Evolutionary conservation across 2,329 filamentous ascomycete genomes (phyloP), one percentile per base, ranked within the genome.

Genomic region (Fusarium decemcellulare): DNA sequence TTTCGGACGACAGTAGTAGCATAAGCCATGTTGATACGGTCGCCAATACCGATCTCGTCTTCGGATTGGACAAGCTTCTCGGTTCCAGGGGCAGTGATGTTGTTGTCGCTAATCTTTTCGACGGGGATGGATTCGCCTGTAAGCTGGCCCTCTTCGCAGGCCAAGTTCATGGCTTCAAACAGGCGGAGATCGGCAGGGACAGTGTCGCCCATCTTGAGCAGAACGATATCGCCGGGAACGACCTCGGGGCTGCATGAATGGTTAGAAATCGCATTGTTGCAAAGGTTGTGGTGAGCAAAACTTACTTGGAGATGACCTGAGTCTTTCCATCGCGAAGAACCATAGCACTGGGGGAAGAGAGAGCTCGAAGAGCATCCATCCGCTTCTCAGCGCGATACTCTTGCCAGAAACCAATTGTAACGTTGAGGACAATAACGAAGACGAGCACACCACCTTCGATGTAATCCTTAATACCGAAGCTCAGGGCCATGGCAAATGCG

Each of bases 101-200:
- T 79, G 72, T 84, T 84, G 18, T 87, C 84, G 23, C 86, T 82
- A 44, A 87, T 84, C 81, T 94, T 92, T 76, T 90, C 88, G 29
- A 92, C 90, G 8, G 92, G 90, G 15, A 92, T 83, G 5, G 92
- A 92, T 79, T 95, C 92, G 74, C 92, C 92, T 8, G 92, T 94
- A 46, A 94, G 86, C 52, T 92, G 89, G 47, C 91, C 90, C 79
- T 94, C 92, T 72, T 97, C 93, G 74, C 92, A 93, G 65, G 90
- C 89, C 47, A 94, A 85, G 77, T 96, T 95, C 87, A 95, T 92
- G 63, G 87, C 88, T 74, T 93, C 90, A 70, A 92, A 86, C 18
- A 91, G 79, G 58, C 91, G 89, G 42, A 94, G 78, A 74, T 94
- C 92, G 39, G 92, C 92, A 10, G 92, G 92, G 42, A 94, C 87